Base-by-base conservation (phyloP, 495 filamentous ascomycete species). In the Parathielavia hyrcaniae region DNA sequence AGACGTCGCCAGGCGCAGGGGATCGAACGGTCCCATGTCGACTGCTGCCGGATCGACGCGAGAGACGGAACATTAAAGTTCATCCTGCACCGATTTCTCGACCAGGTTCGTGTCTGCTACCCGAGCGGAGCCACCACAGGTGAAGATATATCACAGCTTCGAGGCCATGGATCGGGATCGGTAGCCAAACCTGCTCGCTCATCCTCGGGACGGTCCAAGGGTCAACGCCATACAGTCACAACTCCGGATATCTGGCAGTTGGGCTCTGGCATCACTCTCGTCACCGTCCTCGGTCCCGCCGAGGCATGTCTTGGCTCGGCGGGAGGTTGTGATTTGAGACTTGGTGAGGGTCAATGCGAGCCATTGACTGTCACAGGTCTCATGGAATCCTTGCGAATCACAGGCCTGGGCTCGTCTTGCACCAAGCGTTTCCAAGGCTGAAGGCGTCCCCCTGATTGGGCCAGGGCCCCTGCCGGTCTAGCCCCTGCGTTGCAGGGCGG, bases 401-500 rank as follows among this genome's bases (percentile, higher is more conserved):
- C 60, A 61, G 62, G 64, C 64, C 66, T 58, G 60, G 59, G 54
- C 61, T 63, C 57, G 53, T 75, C 72, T 72, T 70, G 73, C 74
- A 71, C 46, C 49, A 69, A 72, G 64, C 65, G 71, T 75, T 75
- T 67, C 74, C 57, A 71, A 69, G 62, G 62, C 62, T 40, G 55
- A 36, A 63, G 55, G 59, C 41, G 43, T 53, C 43, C 50, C 53
- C 30, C 60, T 76, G 66, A 77, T 77, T 78, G 74, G 75, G 38
- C 50, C 52, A 62, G 49, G 48, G 39, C 39, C 52, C 67, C 67
- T 66, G 65, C 51, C 61, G 53, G 58, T 56, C 53, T 57, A 22
- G 65, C 67, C 62, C 65, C 53, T 67, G 69, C 66, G 69, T 74
- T 71, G 67, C 69, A 75, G 69, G 75, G 75, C 74, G 74, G 69